Base-by-base conservation (phyloP, 345 rosid genomes). In the Cardiospermum halicacabum region DNA sequence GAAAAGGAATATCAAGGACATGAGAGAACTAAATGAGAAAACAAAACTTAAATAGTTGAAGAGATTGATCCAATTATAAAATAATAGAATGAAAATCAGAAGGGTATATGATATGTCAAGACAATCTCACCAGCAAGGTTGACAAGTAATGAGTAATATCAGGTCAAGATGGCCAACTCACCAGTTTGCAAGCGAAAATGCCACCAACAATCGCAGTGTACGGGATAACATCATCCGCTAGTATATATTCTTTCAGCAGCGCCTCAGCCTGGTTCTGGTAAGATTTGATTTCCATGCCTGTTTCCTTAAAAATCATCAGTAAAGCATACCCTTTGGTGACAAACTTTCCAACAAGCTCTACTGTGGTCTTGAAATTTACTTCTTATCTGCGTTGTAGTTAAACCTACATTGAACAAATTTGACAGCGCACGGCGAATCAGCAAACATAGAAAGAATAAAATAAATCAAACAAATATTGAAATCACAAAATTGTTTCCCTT, bases 161-260 rank as follows among this genome's bases (percentile, higher is more conserved):
- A 9, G 55, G n/a, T n/a, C 1, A 43, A 58, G 21, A 42, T 26
- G 4, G 69, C 53, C 19, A 53, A 56, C 65, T 26, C 78, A 86
- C 89, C 89, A 80, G 62, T 71, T 86, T 86, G 85, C 74, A 74
- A 53, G 82, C 80, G 70, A 73, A 70, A 54, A 82, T 66, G 28
- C 89, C 81, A 51, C 74, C 80, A 42, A 82, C n/a, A 34, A 84
- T 66, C 25, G 89, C 82, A 69, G 85, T 80, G 77, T 80, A 84
- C 10, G 89, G 89, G 10, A 86, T 65, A 53, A 82, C 64, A 71
- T 87, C 64, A 72, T 79, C 83, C 19, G 84, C 80, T 12, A 84
- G 72, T 55, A 86, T 49, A 58, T 84, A 84, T 7, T 82, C 81
- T 73, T 82, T 86, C 48, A 86, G 63, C 75, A 86, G 69, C 61